A percentile compares a stretch with the other conserved stretches of the same genome.
Evolutionary conservation across 2,329 filamentous ascomycete species (phyloP).

Genomic region (Claviceps sp.): DNA sequence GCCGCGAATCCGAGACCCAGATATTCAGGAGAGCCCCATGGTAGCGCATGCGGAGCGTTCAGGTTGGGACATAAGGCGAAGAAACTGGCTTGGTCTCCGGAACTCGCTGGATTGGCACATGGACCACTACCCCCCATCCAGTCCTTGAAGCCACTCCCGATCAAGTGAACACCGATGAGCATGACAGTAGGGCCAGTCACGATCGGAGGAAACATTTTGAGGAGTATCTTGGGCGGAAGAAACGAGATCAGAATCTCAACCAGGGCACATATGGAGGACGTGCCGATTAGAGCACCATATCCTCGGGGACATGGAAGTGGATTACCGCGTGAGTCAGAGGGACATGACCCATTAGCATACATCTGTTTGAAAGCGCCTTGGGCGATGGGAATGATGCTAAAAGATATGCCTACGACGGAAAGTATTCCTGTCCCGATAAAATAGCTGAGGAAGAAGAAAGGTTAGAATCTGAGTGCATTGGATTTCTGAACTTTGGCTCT

Average conservation of each 20-base stretch:
- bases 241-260: slow-evolving; percentile 66
- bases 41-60: slow-evolving; percentile 54
- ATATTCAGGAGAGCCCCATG: slow-evolving; percentile 68
- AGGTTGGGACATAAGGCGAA: slow-evolving; percentile 55
- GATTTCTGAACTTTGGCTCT: background rate
- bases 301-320: slow-evolving; percentile 60
- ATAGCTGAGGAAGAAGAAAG: slow-evolving; percentile 37
- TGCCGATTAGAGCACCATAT: slow-evolving; percentile 62
- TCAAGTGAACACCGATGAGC: slow-evolving; percentile 61
- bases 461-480: background rate
- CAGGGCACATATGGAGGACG: slow-evolving; percentile 48
- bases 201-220: slow-evolving; percentile 66
- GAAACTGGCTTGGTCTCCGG: slow-evolving; percentile 24
- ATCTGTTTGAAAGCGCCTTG: slow-evolving; percentile 61
- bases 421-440: slow-evolving; percentile 68
- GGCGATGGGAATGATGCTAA: slow-evolving; percentile 26
- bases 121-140: slow-evolving; percentile 64
- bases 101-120: slow-evolving; percentile 34
- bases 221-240: slow-evolving; percentile 52
- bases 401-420: slow-evolving; percentile 54
- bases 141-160: slow-evolving; percentile 57
- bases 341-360: slow-evolving; percentile 61
- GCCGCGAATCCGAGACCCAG: slow-evolving; percentile 69
- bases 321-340: slow-evolving; percentile 45
- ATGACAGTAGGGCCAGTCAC: slow-evolving; percentile 59